phyloP scores from a whole-genome alignment of 768 basidiomycete genomes.

The Tulasnella sp. region DNA sequence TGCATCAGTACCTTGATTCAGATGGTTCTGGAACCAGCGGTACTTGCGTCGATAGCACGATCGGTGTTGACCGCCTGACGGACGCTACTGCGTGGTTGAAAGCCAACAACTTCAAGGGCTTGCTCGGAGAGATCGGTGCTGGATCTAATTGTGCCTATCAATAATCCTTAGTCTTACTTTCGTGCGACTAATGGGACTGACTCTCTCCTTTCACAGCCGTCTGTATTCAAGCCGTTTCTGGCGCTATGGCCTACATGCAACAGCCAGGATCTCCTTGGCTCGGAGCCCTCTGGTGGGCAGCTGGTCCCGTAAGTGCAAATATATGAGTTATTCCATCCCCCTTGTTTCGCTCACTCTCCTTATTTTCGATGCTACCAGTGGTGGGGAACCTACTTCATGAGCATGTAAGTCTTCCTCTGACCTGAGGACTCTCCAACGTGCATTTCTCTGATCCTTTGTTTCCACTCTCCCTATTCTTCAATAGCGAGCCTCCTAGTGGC shows the following conservation, averaged over 20 bases:
- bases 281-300: slow-evolving; percentile 45
- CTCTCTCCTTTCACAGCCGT: slow-evolving; percentile 19
- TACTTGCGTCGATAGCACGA: slow-evolving; percentile 47
- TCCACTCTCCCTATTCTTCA: not conserved
- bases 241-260: slow-evolving; percentile 50
- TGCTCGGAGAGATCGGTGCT: slow-evolving; percentile 53
- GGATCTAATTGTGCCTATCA: slow-evolving; percentile 26
- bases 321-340: not conserved
- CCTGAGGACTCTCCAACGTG: too few species aligned
- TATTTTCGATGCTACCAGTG: slow-evolving; percentile 39
- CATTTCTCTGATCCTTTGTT: not conserved
- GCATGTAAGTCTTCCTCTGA: slow-evolving; percentile 6
- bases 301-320: not conserved
- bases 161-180: too few species aligned
- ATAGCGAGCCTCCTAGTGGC: slow-evolving; percentile 41
- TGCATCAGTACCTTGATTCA: slow-evolving; percentile 61
- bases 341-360: too few species aligned
- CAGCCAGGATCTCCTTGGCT: slow-evolving; percentile 40
- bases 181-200: not conserved
- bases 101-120: slow-evolving; percentile 47
- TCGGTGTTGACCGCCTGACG: slow-evolving; percentile 46
- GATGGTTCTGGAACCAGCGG: slow-evolving; percentile 43
- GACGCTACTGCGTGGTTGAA: slow-evolving; percentile 50
- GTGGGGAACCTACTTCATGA: slow-evolving; percentile 19
- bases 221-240: slow-evolving; percentile 40